A percentile compares a stretch with the other conserved stretches of the same genome.
Conservation (phyloP, 2,329 filamentous ascomycete species). For the Raffaelea albimanens region DNA sequence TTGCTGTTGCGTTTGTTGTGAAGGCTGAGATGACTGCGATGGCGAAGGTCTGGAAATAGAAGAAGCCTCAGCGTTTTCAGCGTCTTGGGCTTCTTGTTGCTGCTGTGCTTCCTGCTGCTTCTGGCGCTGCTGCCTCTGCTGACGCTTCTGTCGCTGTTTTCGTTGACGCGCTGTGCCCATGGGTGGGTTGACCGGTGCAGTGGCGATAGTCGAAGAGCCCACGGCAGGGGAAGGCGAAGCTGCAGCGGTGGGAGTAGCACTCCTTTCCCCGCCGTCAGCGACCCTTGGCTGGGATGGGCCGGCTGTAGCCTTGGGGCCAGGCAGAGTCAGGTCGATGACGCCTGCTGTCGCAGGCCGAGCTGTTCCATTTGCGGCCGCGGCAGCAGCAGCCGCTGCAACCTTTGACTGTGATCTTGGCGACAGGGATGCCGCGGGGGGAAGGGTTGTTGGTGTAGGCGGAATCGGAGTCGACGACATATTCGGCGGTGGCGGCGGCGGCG, state of each 20-base stretch:
- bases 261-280: too few relatives aligned
- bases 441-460: background rate
- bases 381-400: slow-evolving; percentile 5
- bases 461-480: too few relatives aligned
- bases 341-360: too few relatives aligned
- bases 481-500: background rate
- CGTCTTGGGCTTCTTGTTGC: slow-evolving; percentile 3
- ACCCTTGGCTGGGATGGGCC: too few relatives aligned
- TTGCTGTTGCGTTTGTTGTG: background rate
- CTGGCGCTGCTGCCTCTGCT: slow-evolving; percentile 12
- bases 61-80: background rate
- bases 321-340: too few relatives aligned
- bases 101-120: slow-evolving; percentile 5
- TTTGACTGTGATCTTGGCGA: slow-evolving; percentile 3
- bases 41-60: too few relatives aligned
- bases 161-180: slow-evolving; percentile 13
- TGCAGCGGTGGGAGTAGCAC: too few relatives aligned
- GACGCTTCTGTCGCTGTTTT: slow-evolving; percentile 14
- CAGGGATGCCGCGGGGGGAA: background rate
- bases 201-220: background rate
- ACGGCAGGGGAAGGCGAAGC: background rate
- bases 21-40: background rate
- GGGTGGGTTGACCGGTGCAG: slow-evolving; percentile 2
- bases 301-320: too few relatives aligned
- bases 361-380: slow-evolving; percentile 7